Evolutionary conservation across 768 basidiomycete genomes (phyloP).

Genomic region (Pleurotus cornucopiae): DNA sequence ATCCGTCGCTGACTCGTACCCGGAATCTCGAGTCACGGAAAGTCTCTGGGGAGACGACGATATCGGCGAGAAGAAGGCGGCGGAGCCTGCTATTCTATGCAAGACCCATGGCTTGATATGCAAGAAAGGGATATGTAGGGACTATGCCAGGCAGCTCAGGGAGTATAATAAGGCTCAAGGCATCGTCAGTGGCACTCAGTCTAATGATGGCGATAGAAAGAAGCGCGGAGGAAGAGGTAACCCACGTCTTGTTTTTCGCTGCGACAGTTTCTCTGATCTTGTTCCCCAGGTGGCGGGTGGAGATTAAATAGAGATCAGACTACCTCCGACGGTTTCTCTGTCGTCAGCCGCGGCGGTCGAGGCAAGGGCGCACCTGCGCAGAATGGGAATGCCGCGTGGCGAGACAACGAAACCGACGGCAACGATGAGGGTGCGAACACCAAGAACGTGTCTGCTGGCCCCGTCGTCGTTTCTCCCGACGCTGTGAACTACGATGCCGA

Average conservation of each 20-base stretch:
- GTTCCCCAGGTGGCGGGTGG: not conserved
- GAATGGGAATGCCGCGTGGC: not conserved
- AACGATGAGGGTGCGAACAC: not conserved
- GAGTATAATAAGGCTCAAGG: slow-evolving; percentile 20
- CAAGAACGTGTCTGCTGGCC: not conserved
- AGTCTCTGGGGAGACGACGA: slow-evolving; percentile 23
- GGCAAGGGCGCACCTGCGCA: not conserved
- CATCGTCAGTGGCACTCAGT: not conserved
- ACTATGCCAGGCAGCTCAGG: slow-evolving; percentile 23
- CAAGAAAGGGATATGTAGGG: slow-evolving; percentile 33
- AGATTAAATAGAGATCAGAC: not conserved
- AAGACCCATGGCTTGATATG: slow-evolving; percentile 25
- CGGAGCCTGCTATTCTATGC: slow-evolving; percentile 19
- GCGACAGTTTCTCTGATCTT: not conserved
- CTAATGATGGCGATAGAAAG: not conserved
- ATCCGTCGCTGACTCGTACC: not conserved
- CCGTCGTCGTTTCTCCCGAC: not conserved
- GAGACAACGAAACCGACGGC: not conserved
- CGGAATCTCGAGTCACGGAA: not conserved
- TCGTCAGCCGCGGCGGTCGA: not conserved
- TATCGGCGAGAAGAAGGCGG: slow-evolving; percentile 10
- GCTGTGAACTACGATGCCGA: not conserved
- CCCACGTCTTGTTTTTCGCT: not conserved
- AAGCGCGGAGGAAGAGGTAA: not conserved
- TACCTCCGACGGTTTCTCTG: not conserved